A percentile compares a stretch with the other conserved stretches of the same genome.
Evolutionary conservation across 805 yeast species (phyloP).

Genomic region (Metschnikowia cubensis): DNA sequence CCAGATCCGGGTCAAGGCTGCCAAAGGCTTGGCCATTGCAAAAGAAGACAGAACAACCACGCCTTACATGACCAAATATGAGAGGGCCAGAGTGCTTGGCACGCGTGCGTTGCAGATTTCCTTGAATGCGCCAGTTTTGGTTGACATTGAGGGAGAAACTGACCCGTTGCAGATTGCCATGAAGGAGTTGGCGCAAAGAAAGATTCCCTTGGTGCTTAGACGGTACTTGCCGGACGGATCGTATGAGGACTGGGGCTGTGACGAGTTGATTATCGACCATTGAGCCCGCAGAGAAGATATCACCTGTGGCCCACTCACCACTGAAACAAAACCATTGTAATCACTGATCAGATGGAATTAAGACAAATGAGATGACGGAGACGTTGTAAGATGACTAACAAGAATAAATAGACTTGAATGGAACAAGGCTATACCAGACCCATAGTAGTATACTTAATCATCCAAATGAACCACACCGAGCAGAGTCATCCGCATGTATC

Average conservation of each 20-base stretch:
- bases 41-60: slow-evolving; percentile 89
- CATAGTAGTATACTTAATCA: too few relatives aligned
- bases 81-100: slow-evolving; percentile 95
- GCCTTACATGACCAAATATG: slow-evolving; percentile 98
- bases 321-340: too few relatives aligned
- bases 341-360: too few relatives aligned
- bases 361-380: too few relatives aligned
- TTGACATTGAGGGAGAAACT: slow-evolving; percentile 97
- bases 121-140: slow-evolving; percentile 97
- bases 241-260: slow-evolving; percentile 98
- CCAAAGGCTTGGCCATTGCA: slow-evolving; percentile 81
- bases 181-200: slow-evolving; percentile 92
- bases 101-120: slow-evolving; percentile 97
- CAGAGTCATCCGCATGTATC: too few relatives aligned
- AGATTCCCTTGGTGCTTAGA: slow-evolving; percentile 92
- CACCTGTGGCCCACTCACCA: too few relatives aligned
- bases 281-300: slow-evolving; percentile 19
- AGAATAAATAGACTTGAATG: too few relatives aligned
- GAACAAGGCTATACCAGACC: too few relatives aligned
- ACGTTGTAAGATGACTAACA: too few relatives aligned
- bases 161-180: slow-evolving; percentile 97
- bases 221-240: slow-evolving; percentile 96
- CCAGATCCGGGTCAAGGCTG: slow-evolving; percentile 52
- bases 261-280: slow-evolving; percentile 88
- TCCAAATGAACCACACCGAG: too few relatives aligned